Evolutionary conservation across 345 rosid genomes (phyloP).

Genomic region (Clarkia xantiana): DNA sequence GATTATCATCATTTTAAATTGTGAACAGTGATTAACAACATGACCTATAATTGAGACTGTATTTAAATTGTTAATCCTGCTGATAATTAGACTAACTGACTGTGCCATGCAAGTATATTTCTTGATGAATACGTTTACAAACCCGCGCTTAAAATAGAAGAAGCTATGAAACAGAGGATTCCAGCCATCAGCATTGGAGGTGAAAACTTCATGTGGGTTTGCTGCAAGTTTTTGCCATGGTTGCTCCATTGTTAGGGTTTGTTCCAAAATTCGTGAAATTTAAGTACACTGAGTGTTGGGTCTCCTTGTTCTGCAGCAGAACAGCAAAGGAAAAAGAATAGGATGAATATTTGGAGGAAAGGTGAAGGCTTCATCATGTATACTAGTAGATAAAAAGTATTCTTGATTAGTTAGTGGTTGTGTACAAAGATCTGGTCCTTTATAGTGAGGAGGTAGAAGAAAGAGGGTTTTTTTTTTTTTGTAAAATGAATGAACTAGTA

Average conservation of each 20-base stretch:
- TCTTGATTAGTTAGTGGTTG: neutral
- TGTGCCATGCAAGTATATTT: neutral
- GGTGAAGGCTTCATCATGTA: neutral
- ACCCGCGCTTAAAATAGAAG: constrained; percentile 73
- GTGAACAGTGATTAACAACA: too few relatives aligned
- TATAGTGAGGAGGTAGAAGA: neutral
- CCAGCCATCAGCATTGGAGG: constrained; percentile 33
- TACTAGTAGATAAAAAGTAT: neutral
- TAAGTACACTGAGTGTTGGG: constrained; percentile 8
- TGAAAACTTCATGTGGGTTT: constrained; percentile 19
- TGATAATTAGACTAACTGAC: neutral
- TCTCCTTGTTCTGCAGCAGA: constrained; percentile 15
- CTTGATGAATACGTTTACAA: neutral
- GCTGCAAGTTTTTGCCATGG: constrained; percentile 13
- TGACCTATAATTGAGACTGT: too few relatives aligned
- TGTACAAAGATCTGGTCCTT: neutral
- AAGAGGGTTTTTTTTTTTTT: too few relatives aligned
- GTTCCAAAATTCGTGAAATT: constrained; percentile 10
- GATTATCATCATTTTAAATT: too few relatives aligned
- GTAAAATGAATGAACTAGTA: too few relatives aligned
- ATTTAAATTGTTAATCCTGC: too few relatives aligned
- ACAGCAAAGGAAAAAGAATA: constrained; percentile 11
- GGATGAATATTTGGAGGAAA: constrained; percentile 12
- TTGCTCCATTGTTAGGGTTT: constrained; percentile 23
- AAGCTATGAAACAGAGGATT: constrained; percentile 46